Conservation (phyloP, 768 basidiomycete species). For the Leccinum rimulosum region DNA sequence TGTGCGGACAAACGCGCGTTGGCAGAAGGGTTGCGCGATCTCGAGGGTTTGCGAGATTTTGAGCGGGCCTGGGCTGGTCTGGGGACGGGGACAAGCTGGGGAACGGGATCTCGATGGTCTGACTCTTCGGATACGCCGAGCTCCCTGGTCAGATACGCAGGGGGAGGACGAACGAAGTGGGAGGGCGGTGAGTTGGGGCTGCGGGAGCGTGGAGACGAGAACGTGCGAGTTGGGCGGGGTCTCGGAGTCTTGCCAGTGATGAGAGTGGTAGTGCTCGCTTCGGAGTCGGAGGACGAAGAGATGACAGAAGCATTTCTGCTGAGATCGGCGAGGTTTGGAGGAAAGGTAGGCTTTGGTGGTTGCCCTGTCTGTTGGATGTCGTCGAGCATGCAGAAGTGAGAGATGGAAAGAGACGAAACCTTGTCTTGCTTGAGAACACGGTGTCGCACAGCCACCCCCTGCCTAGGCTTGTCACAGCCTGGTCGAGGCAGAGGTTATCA, state of each 20-base stretch:
- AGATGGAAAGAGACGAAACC: not conserved
- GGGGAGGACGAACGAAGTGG: conserved; percentile 39
- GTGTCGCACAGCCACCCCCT: conserved; percentile 24
- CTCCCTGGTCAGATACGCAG: conserved; percentile 42
- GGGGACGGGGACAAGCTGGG: conserved; percentile 6
- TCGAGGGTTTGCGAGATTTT: conserved; percentile 38
- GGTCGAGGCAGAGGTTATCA: no score
- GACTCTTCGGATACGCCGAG: conserved; percentile 41
- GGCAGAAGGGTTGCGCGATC: conserved; percentile 45
- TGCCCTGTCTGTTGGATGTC: not conserved
- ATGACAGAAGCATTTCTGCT: conserved; percentile 78
- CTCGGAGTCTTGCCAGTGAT: conserved; percentile 38
- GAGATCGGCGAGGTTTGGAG: conserved; percentile 56
- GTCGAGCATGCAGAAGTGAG: not conserved
- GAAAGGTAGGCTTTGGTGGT: conserved; percentile 15
- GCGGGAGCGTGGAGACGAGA: conserved; percentile 59
- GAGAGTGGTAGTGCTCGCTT: conserved; percentile 38
- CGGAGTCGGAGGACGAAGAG: conserved; percentile 61
- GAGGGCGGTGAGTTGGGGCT: conserved; percentile 47
- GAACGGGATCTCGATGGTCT: conserved; percentile 12
- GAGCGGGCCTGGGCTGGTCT: conserved; percentile 32
- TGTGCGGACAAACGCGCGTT: conserved; percentile 46
- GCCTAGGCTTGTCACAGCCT: not conserved
- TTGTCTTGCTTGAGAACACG: conserved; percentile 17
- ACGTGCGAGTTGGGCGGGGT: conserved; percentile 57